Percentiles rank a stretch among this genome's conserved stretches.
Conservation (phyloP, 805 yeast species). For the Teunomyces stri region DNA sequence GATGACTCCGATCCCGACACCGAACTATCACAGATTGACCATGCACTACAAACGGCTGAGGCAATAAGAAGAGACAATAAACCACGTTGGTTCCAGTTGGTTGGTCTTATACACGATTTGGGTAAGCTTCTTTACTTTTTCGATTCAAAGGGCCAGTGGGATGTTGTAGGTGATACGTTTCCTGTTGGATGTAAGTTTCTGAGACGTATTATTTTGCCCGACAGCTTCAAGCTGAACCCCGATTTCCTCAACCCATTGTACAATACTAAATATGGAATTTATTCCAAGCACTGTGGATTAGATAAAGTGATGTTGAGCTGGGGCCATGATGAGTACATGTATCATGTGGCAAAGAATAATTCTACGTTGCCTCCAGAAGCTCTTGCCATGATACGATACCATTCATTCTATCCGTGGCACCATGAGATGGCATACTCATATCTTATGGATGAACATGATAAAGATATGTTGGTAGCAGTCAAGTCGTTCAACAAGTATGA, state of each 20-base stretch:
- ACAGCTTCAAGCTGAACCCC: slow-evolving; percentile 58
- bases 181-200: slow-evolving; percentile 71
- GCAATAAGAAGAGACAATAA: slow-evolving; percentile 65
- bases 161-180: slow-evolving; percentile 76
- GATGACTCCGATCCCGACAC: slow-evolving; percentile 79
- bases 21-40: slow-evolving; percentile 70
- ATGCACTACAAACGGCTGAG: slow-evolving; percentile 73
- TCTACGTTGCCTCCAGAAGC: slow-evolving; percentile 64
- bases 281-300: slow-evolving; percentile 61
- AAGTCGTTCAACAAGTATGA: slow-evolving; percentile 68
- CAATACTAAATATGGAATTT: slow-evolving; percentile 64
- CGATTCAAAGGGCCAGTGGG: slow-evolving; percentile 77
- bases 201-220: slow-evolving; percentile 57
- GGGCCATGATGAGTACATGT: slow-evolving; percentile 83
- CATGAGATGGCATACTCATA: slow-evolving; percentile 64
- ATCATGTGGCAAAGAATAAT: slow-evolving; percentile 63
- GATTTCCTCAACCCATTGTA: slow-evolving; percentile 63
- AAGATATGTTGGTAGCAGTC: slow-evolving; percentile 60
- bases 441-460: slow-evolving; percentile 62
- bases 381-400: slow-evolving; percentile 72
- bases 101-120: slow-evolving; percentile 68
- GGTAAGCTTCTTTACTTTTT: slow-evolving; percentile 68
- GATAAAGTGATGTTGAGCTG: slow-evolving; percentile 71
- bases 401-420: slow-evolving; percentile 77
- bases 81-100: slow-evolving; percentile 76